Base-by-base conservation (phyloP, 345 rosid species). In the Aquilaria yunnanensis region DNA sequence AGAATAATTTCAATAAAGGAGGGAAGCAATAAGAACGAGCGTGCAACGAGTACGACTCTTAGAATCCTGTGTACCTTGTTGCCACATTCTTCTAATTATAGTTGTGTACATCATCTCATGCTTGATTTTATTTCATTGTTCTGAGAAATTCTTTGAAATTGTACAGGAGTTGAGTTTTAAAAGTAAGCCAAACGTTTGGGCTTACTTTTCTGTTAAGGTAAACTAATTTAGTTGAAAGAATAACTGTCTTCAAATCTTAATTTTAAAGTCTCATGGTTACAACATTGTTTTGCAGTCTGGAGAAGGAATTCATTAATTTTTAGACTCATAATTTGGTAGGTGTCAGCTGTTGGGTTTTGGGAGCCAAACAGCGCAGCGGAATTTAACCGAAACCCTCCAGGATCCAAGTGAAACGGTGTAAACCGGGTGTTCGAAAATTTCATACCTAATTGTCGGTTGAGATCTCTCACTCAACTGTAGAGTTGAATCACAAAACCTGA, bases 161-260 rank as follows among this genome's bases (percentile, higher is more conserved):
- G 65, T 72, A 63, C 96, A 95, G 97, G 99, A 95, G 60, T 80
- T 95, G 70, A 87, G 80, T 78, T 95, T 95, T 72, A 91, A 95
- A 80, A 95, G 99, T 87, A 95, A 95, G 83, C 99, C 99, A 69
- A 95, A 95, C 74, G 96, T 85, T 72, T 95, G 99, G 99, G 99
- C 96, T 34, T 95, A 95, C 85, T 95, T 91, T 85, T 95, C 99
- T 67, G 99, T 91, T 56, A 95, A 95, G 97, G 99, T 95, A 78
- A 51, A 29, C 51, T 72, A 53, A 69, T 59, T 23, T 32, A 31
- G 23, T 33, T 57, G 56, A 62, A 16, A 59, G 63, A 29, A 43
- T 72, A 37, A 49, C 56, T 63, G 43, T 46, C 23, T 32, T 58
- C 65, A 31, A 34, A 12, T 31, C 74, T 70, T 70, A 47, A 10